Base-by-base conservation (phyloP, 768 basidiomycete species). In the Lactarius psammicola region DNA sequence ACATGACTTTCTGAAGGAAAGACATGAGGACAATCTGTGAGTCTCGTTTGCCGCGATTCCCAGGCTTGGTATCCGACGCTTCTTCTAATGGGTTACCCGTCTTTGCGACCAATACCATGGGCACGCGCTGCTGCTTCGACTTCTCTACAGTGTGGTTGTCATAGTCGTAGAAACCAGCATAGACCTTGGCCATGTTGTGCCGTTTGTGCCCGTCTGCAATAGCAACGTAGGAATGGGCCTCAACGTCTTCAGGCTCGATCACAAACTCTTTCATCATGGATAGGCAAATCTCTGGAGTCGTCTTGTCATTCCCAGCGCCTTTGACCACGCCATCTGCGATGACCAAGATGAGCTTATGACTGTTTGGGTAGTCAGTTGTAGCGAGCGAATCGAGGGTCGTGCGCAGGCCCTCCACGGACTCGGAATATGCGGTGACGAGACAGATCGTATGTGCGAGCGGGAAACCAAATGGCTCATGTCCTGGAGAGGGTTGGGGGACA, bases 131-230 rank as follows among this genome's bases (percentile, higher is more conserved):
- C 75, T 98, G 97, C 78, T 98, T 99, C 60, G 87, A 89, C 34
- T 82, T 79, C 77, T 98, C 97, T 30, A 90, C 83, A 2, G 95
- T 96, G 49, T 88, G 83, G 72, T 94, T 84, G 73, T 98, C 94
- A 77, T 98, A 99, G 67, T 88, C 85, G 76, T 99, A 98, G 80
- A 93, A 99, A 13, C 97, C 97, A 42, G 97, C 95, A 73, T 90
- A 98, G 46, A 98, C 95, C 78, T 95, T 95, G 46, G 95, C 96
- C 95, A 96, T 97, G 76, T 99, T 99, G 81, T 98, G 97, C 40
- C 94, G 85, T 79, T 97, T 98, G 82, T 98, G 95, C n/a, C 97
- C 97, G 74, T 99, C 96, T 18, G 97, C 97, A 71, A 99, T 98
- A 65, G 97, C 95, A 61, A 98, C 95, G 73, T 98, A 99, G 31